phyloP scores from a whole-genome alignment of 441 rosid genomes.

The Codiaeum variegatum region DNA sequence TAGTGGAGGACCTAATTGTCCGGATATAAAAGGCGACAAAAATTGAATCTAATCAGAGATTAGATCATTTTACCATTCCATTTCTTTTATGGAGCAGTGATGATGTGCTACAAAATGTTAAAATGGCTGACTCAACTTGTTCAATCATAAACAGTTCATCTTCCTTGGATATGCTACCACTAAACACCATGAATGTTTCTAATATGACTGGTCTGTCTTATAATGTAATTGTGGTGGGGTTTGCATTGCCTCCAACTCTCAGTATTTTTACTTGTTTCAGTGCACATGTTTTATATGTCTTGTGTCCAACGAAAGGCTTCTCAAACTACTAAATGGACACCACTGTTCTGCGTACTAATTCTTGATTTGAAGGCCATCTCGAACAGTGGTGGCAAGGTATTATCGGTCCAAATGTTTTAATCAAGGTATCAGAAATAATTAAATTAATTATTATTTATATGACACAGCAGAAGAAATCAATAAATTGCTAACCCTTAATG shows the following conservation, averaged over 20 bases:
- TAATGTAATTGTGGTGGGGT: slow-evolving; percentile 14
- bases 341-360: no score
- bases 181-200: slow-evolving; percentile 4
- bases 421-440: no score
- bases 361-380: no score
- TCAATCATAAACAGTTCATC: background rate
- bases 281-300: slow-evolving; percentile 15
- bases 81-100: background rate
- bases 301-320: background rate
- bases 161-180: background rate
- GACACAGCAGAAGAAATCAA: no score
- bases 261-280: background rate
- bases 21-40: background rate
- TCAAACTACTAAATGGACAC: no score
- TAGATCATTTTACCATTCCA: background rate
- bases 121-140: slow-evolving; percentile 1
- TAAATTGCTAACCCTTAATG: no score
- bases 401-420: no score
- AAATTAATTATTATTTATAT: no score
- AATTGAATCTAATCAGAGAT: background rate
- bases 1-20: no score
- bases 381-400: no score
- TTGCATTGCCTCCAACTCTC: background rate
- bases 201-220: background rate
- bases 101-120: background rate